phyloP scores from a whole-genome alignment of 2,329 filamentous ascomycete genomes.

The Rachicladosporium sp. region DNA sequence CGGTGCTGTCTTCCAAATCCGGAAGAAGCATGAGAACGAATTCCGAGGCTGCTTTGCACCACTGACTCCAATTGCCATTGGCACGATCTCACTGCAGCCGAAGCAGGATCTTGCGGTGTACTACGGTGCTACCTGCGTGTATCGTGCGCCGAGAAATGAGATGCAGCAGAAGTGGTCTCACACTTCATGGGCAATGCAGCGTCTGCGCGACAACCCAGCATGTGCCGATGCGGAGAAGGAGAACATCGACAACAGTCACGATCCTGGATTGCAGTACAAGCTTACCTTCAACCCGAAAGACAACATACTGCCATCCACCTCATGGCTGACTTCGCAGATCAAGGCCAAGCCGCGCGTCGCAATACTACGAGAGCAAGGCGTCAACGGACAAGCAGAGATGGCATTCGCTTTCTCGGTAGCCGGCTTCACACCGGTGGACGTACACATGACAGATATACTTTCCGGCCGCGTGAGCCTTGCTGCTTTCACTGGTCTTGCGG shows the following conservation, averaged over 20 bases:
- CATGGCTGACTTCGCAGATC: constrained; percentile 49
- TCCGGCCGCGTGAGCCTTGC: constrained; percentile 66
- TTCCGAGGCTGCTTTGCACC: constrained; percentile 83
- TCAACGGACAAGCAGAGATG: constrained; percentile 96
- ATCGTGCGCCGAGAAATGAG: constrained; percentile 54
- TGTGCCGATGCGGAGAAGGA: constrained; percentile 77
- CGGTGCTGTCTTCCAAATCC: constrained; percentile 89
- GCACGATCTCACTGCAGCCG: constrained; percentile 53
- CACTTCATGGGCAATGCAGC: constrained; percentile 86
- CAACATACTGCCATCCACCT: constrained; percentile 56
- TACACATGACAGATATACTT: constrained; percentile 91
- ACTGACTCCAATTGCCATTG: constrained; percentile 74
- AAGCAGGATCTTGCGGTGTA: constrained; percentile 70
- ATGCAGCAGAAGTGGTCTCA: constrained; percentile 81
- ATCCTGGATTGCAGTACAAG: constrained; percentile 76
- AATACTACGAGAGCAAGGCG: constrained; percentile 87
- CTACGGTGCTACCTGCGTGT: constrained; percentile 55
- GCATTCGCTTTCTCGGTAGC: constrained; percentile 88
- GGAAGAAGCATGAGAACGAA: constrained; percentile 67
- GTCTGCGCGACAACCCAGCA: constrained; percentile 71
- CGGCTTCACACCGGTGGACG: constrained; percentile 81
- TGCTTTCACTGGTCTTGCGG: constrained; percentile 76
- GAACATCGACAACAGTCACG: constrained; percentile 58
- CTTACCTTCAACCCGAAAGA: constrained; percentile 71
- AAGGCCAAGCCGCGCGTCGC: constrained; percentile 63